A percentile compares a stretch with the other conserved stretches of the same genome.
Evolutionary conservation across 2,329 filamentous ascomycete genomes (phyloP).

Genomic region (Beauveria medogensis): DNA sequence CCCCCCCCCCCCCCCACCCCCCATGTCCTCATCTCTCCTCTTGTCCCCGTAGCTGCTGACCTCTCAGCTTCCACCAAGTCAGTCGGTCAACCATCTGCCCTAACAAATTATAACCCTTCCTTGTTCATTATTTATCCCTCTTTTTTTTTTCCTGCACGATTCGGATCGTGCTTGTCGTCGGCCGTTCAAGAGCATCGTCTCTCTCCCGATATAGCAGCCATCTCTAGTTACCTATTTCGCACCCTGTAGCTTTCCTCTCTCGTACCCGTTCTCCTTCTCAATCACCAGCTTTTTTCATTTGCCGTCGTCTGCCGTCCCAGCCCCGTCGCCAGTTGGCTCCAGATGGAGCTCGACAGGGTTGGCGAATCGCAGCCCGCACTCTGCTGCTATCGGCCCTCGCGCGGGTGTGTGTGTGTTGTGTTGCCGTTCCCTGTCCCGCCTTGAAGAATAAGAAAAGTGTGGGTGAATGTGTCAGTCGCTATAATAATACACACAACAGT

Average conservation of each 20-base stretch:
- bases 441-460: neutral
- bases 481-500: too few species aligned
- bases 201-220: too few species aligned
- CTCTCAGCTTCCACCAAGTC: neutral
- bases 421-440: neutral
- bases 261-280: too few species aligned
- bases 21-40: neutral
- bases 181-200: too few species aligned
- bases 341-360: neutral
- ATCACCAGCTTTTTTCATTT: neutral
- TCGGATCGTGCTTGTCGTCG: neutral
- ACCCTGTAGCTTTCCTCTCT: neutral
- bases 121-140: neutral
- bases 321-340: neutral
- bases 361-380: neutral
- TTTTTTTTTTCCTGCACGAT: neutral
- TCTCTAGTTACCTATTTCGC: neutral
- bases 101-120: neutral
- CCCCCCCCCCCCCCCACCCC: neutral
- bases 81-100: neutral
- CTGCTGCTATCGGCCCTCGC: conserved; percentile 1
- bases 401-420: neutral
- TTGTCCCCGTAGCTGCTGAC: neutral
- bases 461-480: neutral
- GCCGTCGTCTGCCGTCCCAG: neutral